Base-by-base conservation (phyloP, 192 early-diverging fungal species). In the Haplosporangium gracile region DNA sequence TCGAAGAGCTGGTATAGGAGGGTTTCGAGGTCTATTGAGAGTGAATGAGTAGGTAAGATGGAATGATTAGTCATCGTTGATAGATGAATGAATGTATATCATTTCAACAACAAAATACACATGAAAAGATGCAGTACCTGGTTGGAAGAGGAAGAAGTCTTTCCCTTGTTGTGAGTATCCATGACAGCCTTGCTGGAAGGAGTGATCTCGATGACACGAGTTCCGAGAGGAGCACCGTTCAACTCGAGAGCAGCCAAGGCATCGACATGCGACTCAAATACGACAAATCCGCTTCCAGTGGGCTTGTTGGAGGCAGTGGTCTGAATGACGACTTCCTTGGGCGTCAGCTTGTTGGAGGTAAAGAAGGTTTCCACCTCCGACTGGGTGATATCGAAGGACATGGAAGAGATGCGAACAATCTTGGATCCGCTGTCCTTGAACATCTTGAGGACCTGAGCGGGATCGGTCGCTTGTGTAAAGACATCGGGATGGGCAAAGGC, bases 231-330 rank as follows among this genome's bases (percentile, higher is more conserved):
- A 32, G 91, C 86, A 4, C 95, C 94, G 74, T 94, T 94, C 82
- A 95, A 78, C 34, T 89, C 85, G 60, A 95, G 88, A 9, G 89
- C 91, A 36, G 88, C 75, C 75, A 92, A 89, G 34, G 95, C 94
- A 80, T 96, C 95, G 20, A 88, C 82, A 79, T 96, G 95, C 43
- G 85, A 84, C n/a, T 84, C 89, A 71, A 95, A 94, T 1, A 94
- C 86, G 42, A 86, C 89, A 76, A 94, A 94, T 38, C 94, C 95
- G 45, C 91, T 83, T 9, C 93, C 93, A 74, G 93, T 93, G 11
- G 95, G 91, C 45, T 20, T 89, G 84, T 95, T 85, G 60, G 90
- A 91, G 15, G 89, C 75, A 42, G 90, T 88, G 57, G 91, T 87
- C 40, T 93, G 79, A 93, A 96, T 93, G 90, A 89, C 93, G 71